Base-by-base conservation (phyloP, 1,139 yeast species). In the Debaryomyces fabryi region DNA sequence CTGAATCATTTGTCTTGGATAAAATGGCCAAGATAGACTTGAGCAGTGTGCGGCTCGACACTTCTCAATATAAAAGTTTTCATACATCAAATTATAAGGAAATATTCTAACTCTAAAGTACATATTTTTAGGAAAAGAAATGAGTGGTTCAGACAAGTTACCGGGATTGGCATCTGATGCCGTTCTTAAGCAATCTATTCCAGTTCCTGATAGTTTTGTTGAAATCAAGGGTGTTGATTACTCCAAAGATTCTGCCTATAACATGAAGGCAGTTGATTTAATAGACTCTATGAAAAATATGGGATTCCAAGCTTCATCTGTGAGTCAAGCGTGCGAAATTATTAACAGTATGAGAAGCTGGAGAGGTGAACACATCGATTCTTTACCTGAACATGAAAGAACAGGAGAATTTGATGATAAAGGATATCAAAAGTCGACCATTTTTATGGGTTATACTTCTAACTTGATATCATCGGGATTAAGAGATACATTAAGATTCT, bases 241-340 rank as follows among this genome's bases (percentile, higher is more conserved):
- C 69, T 83, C 92, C 45, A 77, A 84, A 57, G 86, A 87, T 42
- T 78, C 77, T 49, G 83, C 87, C 16, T 76, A 71, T 54, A 83
- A 90, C 67, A 83, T 88, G 81, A 74, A 77, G 44, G 98, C 98
- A 24, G 76, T 78, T 15, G 95, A 89, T 60, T 74, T 93, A 56
- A 80, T 93, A 55, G 76, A 74, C 33, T 82, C 95, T 36, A 93
- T 95, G 99, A 82, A 76, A 58, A 84, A 83, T 41, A 93, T 93
- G 97, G 99, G 99, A n/a, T 95, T 93, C 76, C 99, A 93, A 71
- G 99, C 96, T 5, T 81, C 92, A 16, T 80, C 95, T 2, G 78
- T 93, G 39, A 85, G 91, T 25, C 77, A 83, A 58, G 97, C 97
- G 2, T 91, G 97, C 65, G 96, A 89, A 24, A 88, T 93, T 56